Evolutionary conservation across 805 yeast genomes (phyloP).

Genomic region (Zygotorulaspora sp.): DNA sequence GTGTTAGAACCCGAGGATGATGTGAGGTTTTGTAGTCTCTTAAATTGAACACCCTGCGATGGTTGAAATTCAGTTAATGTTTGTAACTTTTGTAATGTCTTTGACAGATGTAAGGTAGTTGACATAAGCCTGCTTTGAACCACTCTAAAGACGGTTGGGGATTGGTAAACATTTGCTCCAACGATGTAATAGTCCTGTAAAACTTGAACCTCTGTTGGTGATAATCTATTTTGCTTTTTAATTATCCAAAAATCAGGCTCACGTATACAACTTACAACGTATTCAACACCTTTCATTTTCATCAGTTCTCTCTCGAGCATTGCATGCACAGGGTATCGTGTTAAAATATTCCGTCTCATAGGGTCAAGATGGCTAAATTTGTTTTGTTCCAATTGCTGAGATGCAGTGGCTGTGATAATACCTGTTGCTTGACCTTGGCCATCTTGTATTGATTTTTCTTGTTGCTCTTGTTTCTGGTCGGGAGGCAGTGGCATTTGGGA

Average conservation of each 20-base stretch:
- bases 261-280: conserved; percentile 62
- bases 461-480: conserved; percentile 7
- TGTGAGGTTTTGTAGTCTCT: conserved; percentile 11
- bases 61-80: conserved; percentile 53
- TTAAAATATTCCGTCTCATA: conserved; percentile 22
- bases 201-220: conserved; percentile 39
- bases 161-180: conserved; percentile 89
- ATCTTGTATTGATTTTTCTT: conserved; percentile 1
- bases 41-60: conserved; percentile 45
- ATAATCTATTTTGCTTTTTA: conserved; percentile 67
- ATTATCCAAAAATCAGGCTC: conserved; percentile 95
- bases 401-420: conserved; percentile 5
- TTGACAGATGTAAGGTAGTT: conserved; percentile 40
- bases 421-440: conserved; percentile 4
- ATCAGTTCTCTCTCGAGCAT: conserved; percentile 53
- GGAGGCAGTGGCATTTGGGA: conserved; percentile 20
- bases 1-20: conserved; percentile 4
- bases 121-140: conserved; percentile 65
- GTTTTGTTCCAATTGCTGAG: conserved; percentile 9
- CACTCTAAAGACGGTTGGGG: conserved; percentile 71
- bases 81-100: conserved; percentile 46
- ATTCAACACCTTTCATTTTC: conserved; percentile 84
- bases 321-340: conserved; percentile 30
- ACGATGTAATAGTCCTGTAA: conserved; percentile 80
- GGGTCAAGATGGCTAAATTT: conserved; percentile 25